Evolutionary conservation across 1,284 basidiomycete species (phyloP).

Genomic region (Tilletia indica): DNA sequence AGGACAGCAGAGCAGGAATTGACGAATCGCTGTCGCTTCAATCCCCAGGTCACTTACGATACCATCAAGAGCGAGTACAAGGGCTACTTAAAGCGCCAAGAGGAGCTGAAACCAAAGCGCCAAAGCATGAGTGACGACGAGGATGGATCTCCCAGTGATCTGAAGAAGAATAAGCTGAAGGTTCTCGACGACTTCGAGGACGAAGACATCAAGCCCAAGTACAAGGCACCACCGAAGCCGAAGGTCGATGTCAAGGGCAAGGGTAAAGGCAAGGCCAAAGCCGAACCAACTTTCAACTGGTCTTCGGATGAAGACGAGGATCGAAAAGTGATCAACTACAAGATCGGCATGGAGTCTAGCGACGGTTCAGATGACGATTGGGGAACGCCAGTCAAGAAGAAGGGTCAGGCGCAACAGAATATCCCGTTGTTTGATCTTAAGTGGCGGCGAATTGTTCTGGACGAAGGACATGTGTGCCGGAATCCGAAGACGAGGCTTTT

Average conservation of each 20-base stretch:
- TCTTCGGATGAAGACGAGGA: constrained; percentile 22
- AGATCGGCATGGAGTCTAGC: constrained; percentile 33
- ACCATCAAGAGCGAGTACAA: constrained; percentile 57
- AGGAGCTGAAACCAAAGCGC: not conserved
- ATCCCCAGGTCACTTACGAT: constrained; percentile 67
- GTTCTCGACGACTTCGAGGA: constrained; percentile 7
- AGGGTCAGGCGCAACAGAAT: not conserved
- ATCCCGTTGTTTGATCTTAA: constrained; percentile 64
- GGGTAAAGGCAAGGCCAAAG: constrained; percentile 59
- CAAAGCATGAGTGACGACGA: not conserved
- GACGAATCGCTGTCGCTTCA: not conserved
- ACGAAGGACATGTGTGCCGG: constrained; percentile 81
- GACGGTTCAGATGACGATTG: constrained; percentile 40
- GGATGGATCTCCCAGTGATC: constrained; percentile 21
- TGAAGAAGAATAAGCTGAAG: constrained; percentile 4
- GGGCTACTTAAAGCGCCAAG: not conserved
- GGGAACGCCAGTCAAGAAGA: not conserved
- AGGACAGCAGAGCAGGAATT: not conserved
- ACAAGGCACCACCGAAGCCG: constrained; percentile 10
- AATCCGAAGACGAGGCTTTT: constrained; percentile 82
- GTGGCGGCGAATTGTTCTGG: constrained; percentile 84
- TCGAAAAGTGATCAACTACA: not conserved
- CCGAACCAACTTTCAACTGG: not conserved
- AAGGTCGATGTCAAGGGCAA: constrained; percentile 24
- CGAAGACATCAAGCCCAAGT: not conserved